A percentile compares a stretch with the other conserved stretches of the same genome.
These are phyloP conservation scores for Oenanthe javanica DNA, from an alignment of 140 eudicot genomes.

Conservation along the genomic window DNA sequence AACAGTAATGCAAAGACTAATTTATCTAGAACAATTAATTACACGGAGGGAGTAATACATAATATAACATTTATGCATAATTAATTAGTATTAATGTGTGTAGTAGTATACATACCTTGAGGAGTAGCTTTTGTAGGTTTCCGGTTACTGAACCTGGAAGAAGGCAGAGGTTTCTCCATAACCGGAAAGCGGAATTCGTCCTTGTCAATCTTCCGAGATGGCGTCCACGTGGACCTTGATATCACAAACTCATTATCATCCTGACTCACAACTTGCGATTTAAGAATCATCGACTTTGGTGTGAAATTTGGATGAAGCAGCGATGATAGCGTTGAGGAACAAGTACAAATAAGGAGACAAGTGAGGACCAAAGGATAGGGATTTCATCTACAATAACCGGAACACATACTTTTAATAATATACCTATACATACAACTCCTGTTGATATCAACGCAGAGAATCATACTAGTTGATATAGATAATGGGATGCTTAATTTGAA, in stretches of 20 bases:
- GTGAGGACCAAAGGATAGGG: conserved; percentile 37
- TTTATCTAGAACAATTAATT: too few species aligned
- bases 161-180: conserved; percentile 47
- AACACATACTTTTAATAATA: conserved; percentile 31
- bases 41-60: too few species aligned
- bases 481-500: not conserved
- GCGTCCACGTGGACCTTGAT: conserved; percentile 25
- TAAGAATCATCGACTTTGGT: conserved; percentile 1
- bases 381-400: conserved; percentile 34
- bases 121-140: conserved; percentile 43
- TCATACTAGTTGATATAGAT: conserved; percentile 16
- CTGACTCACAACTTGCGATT: not conserved
- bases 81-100: too few species aligned
- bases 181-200: conserved; percentile 23
- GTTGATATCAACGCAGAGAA: conserved; percentile 35
- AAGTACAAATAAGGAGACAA: conserved; percentile 55
- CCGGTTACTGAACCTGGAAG: conserved; percentile 62
- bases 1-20: too few species aligned
- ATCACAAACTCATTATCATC: conserved; percentile 14
- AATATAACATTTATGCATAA: too few species aligned
- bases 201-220: conserved; percentile 11
- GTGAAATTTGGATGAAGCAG: conserved; percentile 54
- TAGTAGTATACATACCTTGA: conserved; percentile 40
- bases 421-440: conserved; percentile 37
- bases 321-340: conserved; percentile 64